Conservation (phyloP, 2,329 filamentous ascomycete species). For the Sclerotinia glacialis region DNA sequence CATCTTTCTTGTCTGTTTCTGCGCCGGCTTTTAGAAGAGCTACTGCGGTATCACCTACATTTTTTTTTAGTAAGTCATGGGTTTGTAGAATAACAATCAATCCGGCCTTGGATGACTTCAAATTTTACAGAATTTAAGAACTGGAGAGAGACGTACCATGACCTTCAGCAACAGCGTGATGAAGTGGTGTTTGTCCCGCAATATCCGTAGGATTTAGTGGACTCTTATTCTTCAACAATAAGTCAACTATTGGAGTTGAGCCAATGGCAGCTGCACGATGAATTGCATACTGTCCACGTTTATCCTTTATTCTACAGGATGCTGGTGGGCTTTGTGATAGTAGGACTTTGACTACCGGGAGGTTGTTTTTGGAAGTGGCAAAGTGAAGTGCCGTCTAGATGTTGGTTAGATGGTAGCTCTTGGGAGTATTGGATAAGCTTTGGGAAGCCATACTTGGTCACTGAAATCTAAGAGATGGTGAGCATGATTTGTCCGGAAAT, state of each 20-base stretch:
- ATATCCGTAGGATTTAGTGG: conserved; percentile 80
- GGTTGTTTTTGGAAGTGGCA: conserved; percentile 81
- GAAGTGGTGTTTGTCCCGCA: conserved; percentile 82
- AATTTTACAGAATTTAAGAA: neutral
- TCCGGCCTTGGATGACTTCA: no score
- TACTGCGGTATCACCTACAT: conserved; percentile 74
- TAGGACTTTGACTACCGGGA: conserved; percentile 77
- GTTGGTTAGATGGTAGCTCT: conserved; percentile 15
- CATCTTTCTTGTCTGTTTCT: conserved; percentile 73
- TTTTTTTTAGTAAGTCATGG: neutral
- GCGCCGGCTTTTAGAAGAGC: conserved; percentile 80
- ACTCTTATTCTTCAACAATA: conserved; percentile 73
- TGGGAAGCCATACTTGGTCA: conserved; percentile 53
- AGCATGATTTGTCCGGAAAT: neutral
- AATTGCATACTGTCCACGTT: conserved; percentile 81
- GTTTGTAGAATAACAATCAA: neutral
- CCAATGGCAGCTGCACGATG: conserved; percentile 91
- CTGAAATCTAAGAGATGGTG: conserved; percentile 51
- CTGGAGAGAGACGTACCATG: conserved; percentile 50
- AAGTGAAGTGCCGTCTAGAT: conserved; percentile 83
- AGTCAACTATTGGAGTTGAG: conserved; percentile 78
- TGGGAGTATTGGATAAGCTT: conserved; percentile 10
- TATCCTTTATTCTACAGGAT: conserved; percentile 77
- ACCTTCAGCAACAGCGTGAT: conserved; percentile 79
- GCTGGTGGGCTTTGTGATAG: conserved; percentile 67